phyloP scores from a whole-genome alignment of 176 grass and related monocot genomes.

The Ensete ventricosum region DNA sequence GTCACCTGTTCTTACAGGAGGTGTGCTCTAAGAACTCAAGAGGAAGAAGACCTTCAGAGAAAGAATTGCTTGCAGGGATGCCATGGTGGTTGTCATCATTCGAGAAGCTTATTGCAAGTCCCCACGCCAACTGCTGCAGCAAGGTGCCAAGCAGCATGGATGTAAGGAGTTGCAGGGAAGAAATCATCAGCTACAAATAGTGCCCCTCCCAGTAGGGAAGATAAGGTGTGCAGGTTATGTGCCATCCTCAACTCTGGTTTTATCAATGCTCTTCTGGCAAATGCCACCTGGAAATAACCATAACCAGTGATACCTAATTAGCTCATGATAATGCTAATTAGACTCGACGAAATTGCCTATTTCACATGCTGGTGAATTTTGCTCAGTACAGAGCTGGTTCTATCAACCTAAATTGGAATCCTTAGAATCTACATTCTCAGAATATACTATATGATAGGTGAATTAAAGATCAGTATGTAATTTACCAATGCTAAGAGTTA shows the following conservation, averaged over 20 bases:
- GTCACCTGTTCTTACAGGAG: too few relatives aligned
- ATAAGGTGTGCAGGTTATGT: constrained; percentile 88
- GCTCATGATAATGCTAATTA: background rate
- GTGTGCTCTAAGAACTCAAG: background rate
- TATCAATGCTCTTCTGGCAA: constrained; percentile 65
- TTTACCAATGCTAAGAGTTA: too few relatives aligned
- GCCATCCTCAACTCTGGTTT: constrained; percentile 71
- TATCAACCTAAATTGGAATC: too few relatives aligned
- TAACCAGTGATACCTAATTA: background rate
- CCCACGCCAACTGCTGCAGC: constrained; percentile 71
- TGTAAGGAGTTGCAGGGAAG: constrained; percentile 66
- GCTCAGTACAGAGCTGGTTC: background rate
- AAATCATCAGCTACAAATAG: constrained; percentile 77
- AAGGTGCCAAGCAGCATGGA: constrained; percentile 94
- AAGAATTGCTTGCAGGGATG: background rate
- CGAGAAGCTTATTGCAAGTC: constrained; percentile 88
- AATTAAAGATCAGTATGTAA: too few relatives aligned
- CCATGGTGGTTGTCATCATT: constrained; percentile 16
- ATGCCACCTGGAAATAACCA: constrained; percentile 45
- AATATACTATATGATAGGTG: too few relatives aligned
- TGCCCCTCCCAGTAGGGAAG: constrained; percentile 66
- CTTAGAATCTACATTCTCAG: too few relatives aligned
- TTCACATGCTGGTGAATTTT: background rate
- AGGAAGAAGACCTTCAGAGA: background rate
- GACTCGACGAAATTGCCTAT: too few relatives aligned